Conservation (phyloP, 352 stramenopile species). For the Pythium vanterpoolii region DNA sequence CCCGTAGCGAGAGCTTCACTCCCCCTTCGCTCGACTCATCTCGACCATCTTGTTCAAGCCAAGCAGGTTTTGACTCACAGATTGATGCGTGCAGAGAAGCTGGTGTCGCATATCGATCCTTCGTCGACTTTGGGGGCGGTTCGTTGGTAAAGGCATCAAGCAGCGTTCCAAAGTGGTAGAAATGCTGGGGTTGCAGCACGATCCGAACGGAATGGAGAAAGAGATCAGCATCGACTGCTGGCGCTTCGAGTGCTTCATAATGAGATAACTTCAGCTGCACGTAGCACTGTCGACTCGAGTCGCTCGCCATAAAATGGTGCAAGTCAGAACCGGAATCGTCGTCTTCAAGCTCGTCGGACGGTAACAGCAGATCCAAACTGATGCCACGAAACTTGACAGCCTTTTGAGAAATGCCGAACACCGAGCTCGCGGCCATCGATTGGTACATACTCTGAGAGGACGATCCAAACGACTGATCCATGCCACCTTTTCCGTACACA, state of each 20-base stretch:
- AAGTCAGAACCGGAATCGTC: conserved; percentile 30
- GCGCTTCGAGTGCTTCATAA: conserved; percentile 68
- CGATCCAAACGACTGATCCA: conserved; percentile 4
- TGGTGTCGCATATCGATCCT: conserved; percentile 31
- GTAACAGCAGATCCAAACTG: conserved; percentile 76
- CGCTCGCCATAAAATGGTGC: conserved; percentile 61
- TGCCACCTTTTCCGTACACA: conserved; percentile 43
- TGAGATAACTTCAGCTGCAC: conserved; percentile 83
- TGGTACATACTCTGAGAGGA: conserved; percentile 40
- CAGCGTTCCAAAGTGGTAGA: conserved; percentile 64
- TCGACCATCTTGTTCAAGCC: conserved; percentile 51
- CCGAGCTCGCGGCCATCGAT: conserved; percentile 74
- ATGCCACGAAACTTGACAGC: conserved; percentile 80
- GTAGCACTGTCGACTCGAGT: conserved; percentile 64
- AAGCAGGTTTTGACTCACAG: conserved; percentile 57
- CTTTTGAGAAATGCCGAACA: conserved; percentile 86
- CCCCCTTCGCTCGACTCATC: conserved; percentile 18
- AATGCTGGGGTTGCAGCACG: conserved; percentile 79
- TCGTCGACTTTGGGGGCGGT: neutral
- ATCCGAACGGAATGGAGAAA: conserved; percentile 83
- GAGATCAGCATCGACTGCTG: conserved; percentile 70
- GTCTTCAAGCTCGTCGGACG: conserved; percentile 40
- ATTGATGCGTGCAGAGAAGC: conserved; percentile 72
- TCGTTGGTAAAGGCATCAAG: conserved; percentile 57
- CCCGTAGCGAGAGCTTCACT: conserved; percentile 66